Evolutionary conservation across 2,329 filamentous ascomycete genomes (phyloP), one percentile per base, ranked within the genome.

Genomic region (Fusarium nelsonii): DNA sequence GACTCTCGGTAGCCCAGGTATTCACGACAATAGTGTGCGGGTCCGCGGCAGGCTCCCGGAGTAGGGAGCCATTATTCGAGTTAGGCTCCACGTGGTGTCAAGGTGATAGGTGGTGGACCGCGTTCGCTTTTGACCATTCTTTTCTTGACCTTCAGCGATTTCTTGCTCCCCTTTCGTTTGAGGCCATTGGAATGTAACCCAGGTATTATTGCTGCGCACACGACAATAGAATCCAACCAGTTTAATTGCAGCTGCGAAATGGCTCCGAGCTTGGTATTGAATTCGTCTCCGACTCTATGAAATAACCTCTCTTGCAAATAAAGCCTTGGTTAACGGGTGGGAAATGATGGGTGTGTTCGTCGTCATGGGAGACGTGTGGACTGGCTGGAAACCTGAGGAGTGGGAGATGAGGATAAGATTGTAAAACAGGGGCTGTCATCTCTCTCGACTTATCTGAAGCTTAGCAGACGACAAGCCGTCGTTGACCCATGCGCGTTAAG

Each of bases 11-110:
- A 20, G 11, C 14, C 8, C 20, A 43, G 15, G n/a, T 14, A 43
- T 26, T 26, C 14, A 70, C 61, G 59, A 58, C 57, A 51, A 63
- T 73, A 51, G 68, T 55, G 62, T 63, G 63, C 65, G 73, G 73
- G 72, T 74, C 72, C 73, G 73, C 72, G 73, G 73, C 70, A 72
- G 58, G 55, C 58, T 75, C 69, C 73, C 73, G 73, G 71, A 58
- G 66, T 58, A 69, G 50, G 67, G 66, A 69, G 69, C 57, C 62
- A 68, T 69, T 52, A 53, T 71, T 72, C 74, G 63, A 71, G 70
- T 64, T 61, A 64, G 45, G 63, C 69, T 74, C 73, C 73, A 75
- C 73, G 73, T 75, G 73, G 70, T 72, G 60, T 71, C 65, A 69
- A 68, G 70, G 66, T 55, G 63, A 70, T 61, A 48, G 68, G 57